Percentiles rank a stretch among this genome's conserved stretches.
Conservation (phyloP, 2,329 filamentous ascomycete species). For the Magnaporthiopsis incrustans region DNA sequence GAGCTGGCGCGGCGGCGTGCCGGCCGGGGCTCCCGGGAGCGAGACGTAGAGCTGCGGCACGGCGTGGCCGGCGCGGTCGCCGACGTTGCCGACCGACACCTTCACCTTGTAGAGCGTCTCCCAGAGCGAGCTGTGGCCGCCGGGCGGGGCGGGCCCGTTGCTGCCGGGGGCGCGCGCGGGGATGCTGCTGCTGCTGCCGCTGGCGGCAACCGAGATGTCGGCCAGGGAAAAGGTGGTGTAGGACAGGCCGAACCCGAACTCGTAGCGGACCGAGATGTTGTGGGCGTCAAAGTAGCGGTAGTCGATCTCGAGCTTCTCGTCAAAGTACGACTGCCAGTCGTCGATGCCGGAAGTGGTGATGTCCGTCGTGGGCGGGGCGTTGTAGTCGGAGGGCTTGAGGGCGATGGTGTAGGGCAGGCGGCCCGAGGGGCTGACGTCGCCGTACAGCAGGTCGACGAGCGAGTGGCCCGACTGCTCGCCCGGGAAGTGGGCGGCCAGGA, state of each 20-base stretch:
- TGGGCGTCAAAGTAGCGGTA: conserved; percentile 58
- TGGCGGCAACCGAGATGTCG: conserved; percentile 40
- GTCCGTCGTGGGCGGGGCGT: conserved; percentile 29
- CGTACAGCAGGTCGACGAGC: conserved; percentile 54
- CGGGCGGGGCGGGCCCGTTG: conserved; percentile 25
- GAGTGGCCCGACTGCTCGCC: conserved; percentile 55
- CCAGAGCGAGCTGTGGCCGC: conserved; percentile 50
- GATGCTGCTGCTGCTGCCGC: conserved; percentile 34
- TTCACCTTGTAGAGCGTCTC: conserved; percentile 38
- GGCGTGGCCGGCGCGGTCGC: conserved; percentile 36
- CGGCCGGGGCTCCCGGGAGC: conserved; percentile 24
- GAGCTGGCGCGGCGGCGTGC: conserved; percentile 40
- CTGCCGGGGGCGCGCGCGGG: conserved; percentile 25
- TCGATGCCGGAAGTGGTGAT: conserved; percentile 26
- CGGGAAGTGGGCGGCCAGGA: conserved; percentile 52
- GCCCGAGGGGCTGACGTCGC: conserved; percentile 50
- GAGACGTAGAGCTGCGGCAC: conserved; percentile 49
- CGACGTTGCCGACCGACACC: conserved; percentile 42
- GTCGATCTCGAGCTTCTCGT: conserved; percentile 59
- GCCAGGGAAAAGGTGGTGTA: conserved; percentile 44
- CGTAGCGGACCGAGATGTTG: conserved; percentile 51
- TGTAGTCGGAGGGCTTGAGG: conserved; percentile 40
- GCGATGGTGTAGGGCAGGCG: conserved; percentile 64
- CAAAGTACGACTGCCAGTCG: conserved; percentile 40
- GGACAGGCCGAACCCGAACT: conserved; percentile 56